Conservation (phyloP, 345 rosid species). For the Camelina sativa region DNA sequence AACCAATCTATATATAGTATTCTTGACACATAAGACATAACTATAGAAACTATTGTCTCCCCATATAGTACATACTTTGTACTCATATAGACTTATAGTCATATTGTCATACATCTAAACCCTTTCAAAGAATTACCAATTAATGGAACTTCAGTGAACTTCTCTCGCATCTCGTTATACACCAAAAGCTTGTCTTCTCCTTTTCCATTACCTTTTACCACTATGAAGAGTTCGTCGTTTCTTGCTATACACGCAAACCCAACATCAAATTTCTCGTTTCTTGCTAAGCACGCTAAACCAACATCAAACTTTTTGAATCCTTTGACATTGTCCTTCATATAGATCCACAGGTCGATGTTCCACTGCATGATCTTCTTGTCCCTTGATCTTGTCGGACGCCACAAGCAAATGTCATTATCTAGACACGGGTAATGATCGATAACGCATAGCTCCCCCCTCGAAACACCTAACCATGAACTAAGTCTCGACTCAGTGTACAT, state of each 20-base stretch:
- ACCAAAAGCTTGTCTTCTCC: not conserved
- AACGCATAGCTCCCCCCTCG: not conserved
- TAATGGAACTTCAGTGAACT: not conserved
- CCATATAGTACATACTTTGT: too few species aligned
- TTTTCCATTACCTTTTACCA: not conserved
- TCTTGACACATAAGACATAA: too few species aligned
- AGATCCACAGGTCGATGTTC: not conserved
- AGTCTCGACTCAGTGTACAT: not conserved
- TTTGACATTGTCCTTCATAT: not conserved
- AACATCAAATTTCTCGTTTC: not conserved
- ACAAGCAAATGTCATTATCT: not conserved
- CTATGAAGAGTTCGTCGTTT: not conserved
- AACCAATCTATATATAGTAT: too few species aligned
- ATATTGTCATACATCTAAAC: not conserved
- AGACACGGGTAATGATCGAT: not conserved
- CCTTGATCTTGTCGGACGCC: not conserved
- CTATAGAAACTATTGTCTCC: too few species aligned
- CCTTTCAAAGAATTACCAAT: not conserved
- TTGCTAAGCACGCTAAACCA: not conserved
- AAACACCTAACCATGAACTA: not conserved
- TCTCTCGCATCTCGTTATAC: not conserved
- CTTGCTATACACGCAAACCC: not conserved
- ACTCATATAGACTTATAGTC: not conserved
- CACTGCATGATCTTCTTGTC: not conserved
- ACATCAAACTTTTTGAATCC: not conserved